phyloP scores from a whole-genome alignment of 148 eudicot genomes.

The Rhododendron williamsianum region DNA sequence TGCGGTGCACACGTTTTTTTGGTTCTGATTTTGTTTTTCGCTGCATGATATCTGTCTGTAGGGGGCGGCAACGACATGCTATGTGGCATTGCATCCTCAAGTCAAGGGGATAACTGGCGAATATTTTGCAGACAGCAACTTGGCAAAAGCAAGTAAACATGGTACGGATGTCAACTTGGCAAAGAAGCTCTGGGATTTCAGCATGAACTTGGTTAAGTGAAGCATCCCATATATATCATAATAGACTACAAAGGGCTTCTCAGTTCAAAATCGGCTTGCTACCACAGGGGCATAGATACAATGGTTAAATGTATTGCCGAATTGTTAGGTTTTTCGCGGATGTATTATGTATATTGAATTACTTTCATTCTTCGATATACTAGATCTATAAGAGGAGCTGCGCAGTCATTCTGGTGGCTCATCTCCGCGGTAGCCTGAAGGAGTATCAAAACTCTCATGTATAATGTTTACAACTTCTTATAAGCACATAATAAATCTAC shows the following conservation, averaged over 20 bases:
- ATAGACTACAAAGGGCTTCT: too few species aligned
- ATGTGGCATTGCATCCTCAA: conserved; percentile 30
- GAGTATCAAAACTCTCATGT: not conserved
- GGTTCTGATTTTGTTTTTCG: not conserved
- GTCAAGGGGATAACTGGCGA: conserved; percentile 24
- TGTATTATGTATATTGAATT: not conserved
- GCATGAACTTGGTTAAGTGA: conserved; percentile 11
- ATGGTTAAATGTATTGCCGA: not conserved
- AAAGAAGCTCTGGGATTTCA: conserved; percentile 25
- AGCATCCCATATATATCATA: not conserved
- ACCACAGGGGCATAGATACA: not conserved
- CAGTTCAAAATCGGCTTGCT: not conserved
- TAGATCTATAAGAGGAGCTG: not conserved
- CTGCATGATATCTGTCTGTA: conserved; percentile 17
- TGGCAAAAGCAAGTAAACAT: conserved; percentile 9
- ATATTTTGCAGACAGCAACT: conserved; percentile 21
- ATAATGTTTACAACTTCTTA: not conserved
- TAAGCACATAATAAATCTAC: not conserved
- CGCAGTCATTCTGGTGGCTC: not conserved
- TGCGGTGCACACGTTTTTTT: not conserved
- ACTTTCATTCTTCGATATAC: not conserved
- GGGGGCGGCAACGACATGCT: conserved; percentile 34
- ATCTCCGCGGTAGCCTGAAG: not conserved
- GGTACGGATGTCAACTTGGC: conserved; percentile 20
- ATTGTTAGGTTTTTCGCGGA: not conserved